These are phyloP conservation scores for Penicillium goetzii DNA, from an alignment of 495 filamentous ascomycete species.

Conservation along the genomic window DNA sequence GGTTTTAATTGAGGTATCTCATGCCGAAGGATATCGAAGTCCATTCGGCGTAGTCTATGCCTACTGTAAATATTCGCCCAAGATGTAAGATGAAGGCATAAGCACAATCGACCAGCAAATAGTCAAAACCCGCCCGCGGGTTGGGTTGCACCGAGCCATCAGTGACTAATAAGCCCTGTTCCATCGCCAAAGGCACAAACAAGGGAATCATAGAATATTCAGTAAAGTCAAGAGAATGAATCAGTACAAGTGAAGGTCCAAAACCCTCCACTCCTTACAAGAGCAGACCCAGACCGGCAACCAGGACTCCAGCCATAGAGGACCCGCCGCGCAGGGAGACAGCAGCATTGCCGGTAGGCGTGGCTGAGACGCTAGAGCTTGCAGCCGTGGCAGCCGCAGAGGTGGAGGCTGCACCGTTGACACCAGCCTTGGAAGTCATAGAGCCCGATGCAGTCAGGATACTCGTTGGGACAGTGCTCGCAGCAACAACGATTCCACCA, in stretches of 20 bases:
- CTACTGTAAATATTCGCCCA: slow-evolving; percentile 1
- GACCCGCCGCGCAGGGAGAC: slow-evolving; percentile 22
- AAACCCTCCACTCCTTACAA: slow-evolving; percentile 15
- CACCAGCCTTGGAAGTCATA: slow-evolving; percentile 15
- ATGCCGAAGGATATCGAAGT: slow-evolving; percentile 32
- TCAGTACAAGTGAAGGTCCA: background rate
- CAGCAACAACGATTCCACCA: slow-evolving; percentile 37
- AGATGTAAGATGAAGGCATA: slow-evolving; percentile 21
- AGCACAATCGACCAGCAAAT: slow-evolving; percentile 7
- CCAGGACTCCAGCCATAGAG: slow-evolving; percentile 19
- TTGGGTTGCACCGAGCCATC: slow-evolving; percentile 1
- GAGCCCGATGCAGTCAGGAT: slow-evolving; percentile 27
- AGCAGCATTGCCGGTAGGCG: slow-evolving; percentile 27
- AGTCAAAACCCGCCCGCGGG: slow-evolving; percentile 9
- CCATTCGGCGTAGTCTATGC: slow-evolving; percentile 22
- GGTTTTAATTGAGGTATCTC: background rate
- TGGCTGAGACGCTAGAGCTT: slow-evolving; percentile 13
- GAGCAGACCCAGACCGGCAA: slow-evolving; percentile 29
- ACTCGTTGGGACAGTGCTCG: slow-evolving; percentile 19
- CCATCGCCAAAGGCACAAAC: slow-evolving; percentile 1
- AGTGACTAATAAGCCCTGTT: background rate
- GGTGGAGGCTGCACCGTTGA: slow-evolving; percentile 8
- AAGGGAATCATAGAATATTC: slow-evolving; percentile 9
- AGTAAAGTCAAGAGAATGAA: slow-evolving; percentile 9
- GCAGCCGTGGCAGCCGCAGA: slow-evolving; percentile 8